These are phyloP conservation scores for Candida takata DNA, from an alignment of 805 yeast genomes.

Conservation along the genomic window DNA sequence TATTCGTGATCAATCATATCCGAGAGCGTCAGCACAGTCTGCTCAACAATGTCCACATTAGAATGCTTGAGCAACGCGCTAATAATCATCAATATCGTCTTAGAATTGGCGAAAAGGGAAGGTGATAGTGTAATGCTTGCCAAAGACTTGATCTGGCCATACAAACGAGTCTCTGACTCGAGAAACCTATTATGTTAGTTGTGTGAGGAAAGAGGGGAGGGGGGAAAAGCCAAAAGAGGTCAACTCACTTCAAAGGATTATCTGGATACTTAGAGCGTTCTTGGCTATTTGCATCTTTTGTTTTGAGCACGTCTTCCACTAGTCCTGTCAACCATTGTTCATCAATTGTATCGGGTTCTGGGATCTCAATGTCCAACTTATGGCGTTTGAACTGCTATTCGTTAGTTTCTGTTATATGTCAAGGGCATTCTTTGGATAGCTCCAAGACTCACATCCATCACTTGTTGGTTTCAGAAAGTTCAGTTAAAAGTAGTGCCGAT, in stretches of 20 bases:
- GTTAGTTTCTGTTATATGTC: no score
- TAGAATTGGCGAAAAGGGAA: slow-evolving; percentile 5
- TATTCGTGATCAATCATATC: slow-evolving; percentile 16
- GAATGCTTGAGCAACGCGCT: slow-evolving; percentile 9
- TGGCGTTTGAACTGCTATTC: slow-evolving; percentile 8
- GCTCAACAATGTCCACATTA: slow-evolving; percentile 15
- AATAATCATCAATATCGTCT: slow-evolving; percentile 1
- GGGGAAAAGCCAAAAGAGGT: no score
- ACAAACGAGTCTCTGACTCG: slow-evolving; percentile 13
- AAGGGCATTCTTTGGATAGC: no score
- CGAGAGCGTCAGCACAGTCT: slow-evolving; percentile 7
- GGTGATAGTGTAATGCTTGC: slow-evolving; percentile 14
- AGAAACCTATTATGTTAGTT: slow-evolving; percentile 6
- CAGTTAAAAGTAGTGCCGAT: no score
- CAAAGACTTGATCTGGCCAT: slow-evolving; percentile 12
- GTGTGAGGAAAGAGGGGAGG: background rate
- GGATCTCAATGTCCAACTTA: slow-evolving; percentile 3
- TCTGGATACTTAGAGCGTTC: slow-evolving; percentile 7
- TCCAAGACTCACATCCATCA: no score
- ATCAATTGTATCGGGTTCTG: slow-evolving; percentile 6
- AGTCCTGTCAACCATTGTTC: slow-evolving; percentile 12
- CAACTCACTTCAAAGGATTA: slow-evolving; percentile 10
- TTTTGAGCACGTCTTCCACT: slow-evolving; percentile 1
- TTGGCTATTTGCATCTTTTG: slow-evolving; percentile 5
- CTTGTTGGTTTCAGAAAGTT: no score